phyloP scores from a whole-genome alignment of 192 early-diverging fungal genomes.

The Phlyctochytrium planicorne region DNA sequence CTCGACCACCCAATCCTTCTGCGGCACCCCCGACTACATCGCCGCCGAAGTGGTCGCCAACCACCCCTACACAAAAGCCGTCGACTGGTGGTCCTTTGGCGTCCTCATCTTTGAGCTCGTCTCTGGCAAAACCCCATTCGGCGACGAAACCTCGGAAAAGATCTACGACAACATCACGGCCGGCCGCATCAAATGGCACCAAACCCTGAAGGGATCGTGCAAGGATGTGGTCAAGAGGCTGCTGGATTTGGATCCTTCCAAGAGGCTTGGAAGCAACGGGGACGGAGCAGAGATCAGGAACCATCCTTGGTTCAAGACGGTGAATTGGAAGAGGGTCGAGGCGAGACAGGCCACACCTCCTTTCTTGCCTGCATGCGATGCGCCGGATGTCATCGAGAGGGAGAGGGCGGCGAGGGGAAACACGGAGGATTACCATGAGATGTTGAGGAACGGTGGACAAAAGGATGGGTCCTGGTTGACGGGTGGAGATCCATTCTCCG shows the following conservation, averaged over 20 bases:
- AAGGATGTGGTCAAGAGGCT: conserved; percentile 35
- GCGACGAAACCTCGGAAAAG: conserved; percentile 70
- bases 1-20: conserved; percentile 90
- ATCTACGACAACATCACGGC: conserved; percentile 53
- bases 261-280: conserved; percentile 32
- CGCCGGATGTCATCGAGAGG: conserved; percentile 46
- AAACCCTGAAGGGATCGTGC: conserved; percentile 33
- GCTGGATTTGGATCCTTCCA: conserved; percentile 40
- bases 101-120: conserved; percentile 85
- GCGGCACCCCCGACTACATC: conserved; percentile 98
- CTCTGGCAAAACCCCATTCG: conserved; percentile 71
- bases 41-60: conserved; percentile 86
- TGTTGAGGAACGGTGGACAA: conserved; percentile 24
- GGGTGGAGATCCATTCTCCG: conserved; percentile 17
- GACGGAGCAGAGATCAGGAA: conserved; percentile 60
- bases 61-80: conserved; percentile 87
- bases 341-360: conserved; percentile 39
- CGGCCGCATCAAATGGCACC: conserved; percentile 49
- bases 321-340: conserved; percentile 57
- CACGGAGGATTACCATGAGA: conserved; percentile 36
- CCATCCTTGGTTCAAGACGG: conserved; percentile 65
- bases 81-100: conserved; percentile 99
- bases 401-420: conserved; percentile 28
- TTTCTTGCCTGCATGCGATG: conserved; percentile 41
- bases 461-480: conserved; percentile 9